phyloP scores from a whole-genome alignment of 108 stramenopile species.

The Skeletonema costatum region DNA sequence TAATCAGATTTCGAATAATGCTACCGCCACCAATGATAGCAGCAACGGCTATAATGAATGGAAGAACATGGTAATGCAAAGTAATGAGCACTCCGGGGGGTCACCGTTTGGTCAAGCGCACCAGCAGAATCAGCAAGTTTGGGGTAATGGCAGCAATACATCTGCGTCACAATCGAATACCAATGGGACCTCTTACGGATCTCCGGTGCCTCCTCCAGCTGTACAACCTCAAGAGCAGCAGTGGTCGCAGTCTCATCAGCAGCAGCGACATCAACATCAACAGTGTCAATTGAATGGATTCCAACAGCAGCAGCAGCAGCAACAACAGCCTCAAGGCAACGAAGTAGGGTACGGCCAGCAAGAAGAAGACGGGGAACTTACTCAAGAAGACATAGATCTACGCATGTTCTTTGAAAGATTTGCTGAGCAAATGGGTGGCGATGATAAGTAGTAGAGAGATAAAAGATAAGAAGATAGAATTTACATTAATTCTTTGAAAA shows the following conservation, averaged over 20 bases:
- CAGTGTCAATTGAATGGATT: not conserved
- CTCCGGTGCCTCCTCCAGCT: no score
- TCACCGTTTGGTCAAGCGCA: not conserved
- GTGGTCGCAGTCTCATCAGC: not conserved
- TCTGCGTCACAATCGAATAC: no score
- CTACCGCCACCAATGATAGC: not conserved
- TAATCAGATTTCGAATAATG: not conserved
- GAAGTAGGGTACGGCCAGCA: not conserved
- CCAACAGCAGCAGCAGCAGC: not conserved
- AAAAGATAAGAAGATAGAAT: not conserved
- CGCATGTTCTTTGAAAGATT: not conserved
- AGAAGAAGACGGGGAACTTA: not conserved
- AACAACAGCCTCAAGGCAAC: not conserved
- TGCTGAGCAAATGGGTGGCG: not conserved
- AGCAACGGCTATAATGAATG: not conserved
- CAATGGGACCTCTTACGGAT: no score
- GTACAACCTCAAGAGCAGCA: not conserved
- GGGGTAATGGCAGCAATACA: not conserved
- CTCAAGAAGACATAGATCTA: not conserved
- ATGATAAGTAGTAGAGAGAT: not conserved
- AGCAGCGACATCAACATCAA: not conserved
- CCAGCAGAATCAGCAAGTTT: not conserved
- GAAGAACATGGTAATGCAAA: not conserved
- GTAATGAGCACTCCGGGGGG: not conserved
- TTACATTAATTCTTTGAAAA: no score